Evolutionary conservation across 2,329 filamentous ascomycete genomes (phyloP), one percentile per base, ranked within the genome.

Genomic region (Coniochaeta prunicola): DNA sequence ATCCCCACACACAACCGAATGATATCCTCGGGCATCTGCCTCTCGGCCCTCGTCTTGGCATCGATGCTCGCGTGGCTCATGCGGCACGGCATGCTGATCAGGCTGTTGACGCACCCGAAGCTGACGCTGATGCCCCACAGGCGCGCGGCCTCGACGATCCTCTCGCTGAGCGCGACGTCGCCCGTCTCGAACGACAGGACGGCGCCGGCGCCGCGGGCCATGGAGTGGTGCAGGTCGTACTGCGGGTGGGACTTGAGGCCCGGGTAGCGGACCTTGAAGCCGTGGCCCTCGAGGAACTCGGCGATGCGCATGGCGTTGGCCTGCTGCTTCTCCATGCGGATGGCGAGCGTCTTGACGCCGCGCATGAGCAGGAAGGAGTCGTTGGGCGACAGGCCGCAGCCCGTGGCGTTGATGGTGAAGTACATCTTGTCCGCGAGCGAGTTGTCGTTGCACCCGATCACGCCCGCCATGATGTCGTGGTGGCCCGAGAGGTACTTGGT

Each of bases 1-100:
- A 99, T 99, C 53, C 94, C 94, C 50, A 99, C 92, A 70, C 94
- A 99, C 58, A 99, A 76, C 59, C 94, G 84, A 67, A 99, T 97
- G 61, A 99, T 89, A 72, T 99, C 94, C 75, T 99, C 94, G 12
- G 94, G 94, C 86, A 99, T 89, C 64, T 93, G 88, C 63, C 92
- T 84, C 76, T 96, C 92, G 67, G 85, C 81, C 65, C 94, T 82
- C 57, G 92, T 97, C 78, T 96, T 96, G 60, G 92, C 90, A 70
- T 97, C 94, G 69, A 99, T 99, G 71, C 91, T 96, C 40, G 94
- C 94, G 75, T 99, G 94, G 75, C 93, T 97, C 96, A 99, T 99
- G 69, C 93, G 92, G 77, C 94, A 99, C 9, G 94, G 93, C 93
- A 99, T 97, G 77, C 92, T 97, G 74, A 99, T 99, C 72, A 99